phyloP scores from a whole-genome alignment of 2,329 filamentous ascomycete species.

The Shiraia sp. region DNA sequence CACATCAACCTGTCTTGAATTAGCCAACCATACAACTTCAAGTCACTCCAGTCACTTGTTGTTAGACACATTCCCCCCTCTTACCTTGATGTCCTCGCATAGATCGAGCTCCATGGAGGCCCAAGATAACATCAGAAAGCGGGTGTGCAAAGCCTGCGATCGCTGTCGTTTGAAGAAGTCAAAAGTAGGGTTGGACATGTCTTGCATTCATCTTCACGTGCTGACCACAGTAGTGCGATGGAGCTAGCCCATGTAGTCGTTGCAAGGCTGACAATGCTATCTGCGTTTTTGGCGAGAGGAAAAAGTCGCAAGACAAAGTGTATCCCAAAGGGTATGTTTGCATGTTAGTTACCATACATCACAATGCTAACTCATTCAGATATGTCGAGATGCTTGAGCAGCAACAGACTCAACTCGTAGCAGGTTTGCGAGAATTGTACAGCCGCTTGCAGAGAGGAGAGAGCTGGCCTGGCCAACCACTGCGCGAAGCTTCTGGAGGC shows the following conservation, averaged over 20 bases:
- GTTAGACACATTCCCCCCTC: not conserved
- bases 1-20: constrained; percentile 1
- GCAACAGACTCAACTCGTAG: constrained; percentile 65
- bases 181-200: constrained; percentile 53
- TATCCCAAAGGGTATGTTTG: constrained; percentile 65
- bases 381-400: constrained; percentile 71
- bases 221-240: constrained; percentile 57
- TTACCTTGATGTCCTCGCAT: constrained; percentile 37
- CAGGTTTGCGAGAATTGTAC: constrained; percentile 65
- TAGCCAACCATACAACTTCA: not conserved
- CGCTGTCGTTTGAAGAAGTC: constrained; percentile 69
- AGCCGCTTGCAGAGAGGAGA: constrained; percentile 56
- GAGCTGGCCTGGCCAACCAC: constrained; percentile 59
- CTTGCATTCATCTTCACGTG: constrained; percentile 6
- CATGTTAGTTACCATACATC: not conserved
- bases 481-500: constrained; percentile 57
- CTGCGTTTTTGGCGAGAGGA: constrained; percentile 67
- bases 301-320: constrained; percentile 68
- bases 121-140: constrained; percentile 59
- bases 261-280: constrained; percentile 68
- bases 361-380: constrained; percentile 41
- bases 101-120: constrained; percentile 44
- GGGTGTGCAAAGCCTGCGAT: constrained; percentile 70
- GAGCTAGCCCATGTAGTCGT: constrained; percentile 62
- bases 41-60: not conserved